Percentiles rank a stretch among this genome's conserved stretches.
These are phyloP conservation scores for Ulmus americana DNA, from an alignment of 331 rosid genomes.

Conservation along the genomic window DNA sequence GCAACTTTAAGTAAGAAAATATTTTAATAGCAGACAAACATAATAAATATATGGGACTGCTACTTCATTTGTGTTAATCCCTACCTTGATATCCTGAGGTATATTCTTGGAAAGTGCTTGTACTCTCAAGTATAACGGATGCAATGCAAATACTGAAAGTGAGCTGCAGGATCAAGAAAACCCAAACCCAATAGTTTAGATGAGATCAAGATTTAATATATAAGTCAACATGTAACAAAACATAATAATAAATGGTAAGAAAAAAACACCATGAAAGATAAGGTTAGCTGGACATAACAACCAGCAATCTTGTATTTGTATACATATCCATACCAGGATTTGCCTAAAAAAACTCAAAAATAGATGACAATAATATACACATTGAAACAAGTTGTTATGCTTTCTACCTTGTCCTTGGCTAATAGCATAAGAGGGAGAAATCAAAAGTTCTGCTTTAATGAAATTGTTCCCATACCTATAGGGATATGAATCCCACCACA, in stretches of 20 bases:
- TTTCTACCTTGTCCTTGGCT: conserved; percentile 8
- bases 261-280: not conserved
- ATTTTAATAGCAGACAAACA: not conserved
- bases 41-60: not conserved
- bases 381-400: conserved; percentile 1
- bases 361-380: too few species aligned
- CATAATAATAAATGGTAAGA: not conserved
- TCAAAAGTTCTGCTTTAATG: not conserved
- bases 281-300: not conserved
- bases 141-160: conserved; percentile 88
- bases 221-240: not conserved
- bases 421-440: conserved; percentile 16
- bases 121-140: conserved; percentile 87
- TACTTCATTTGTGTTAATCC: too few species aligned
- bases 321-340: too few species aligned
- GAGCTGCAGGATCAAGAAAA: conserved; percentile 56
- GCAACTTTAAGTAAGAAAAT: not conserved
- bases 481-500: conserved; percentile 99
- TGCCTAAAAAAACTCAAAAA: too few species aligned
- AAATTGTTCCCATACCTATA: conserved; percentile 60
- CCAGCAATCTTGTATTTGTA: too few species aligned
- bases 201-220: conserved; percentile 17
- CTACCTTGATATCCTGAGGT: conserved; percentile 74
- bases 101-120: conserved; percentile 75
- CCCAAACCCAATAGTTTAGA: conserved; percentile 5